Evolutionary conservation across 2,329 filamentous ascomycete genomes (phyloP).

Genomic region (Sporothrix brasiliensis): DNA sequence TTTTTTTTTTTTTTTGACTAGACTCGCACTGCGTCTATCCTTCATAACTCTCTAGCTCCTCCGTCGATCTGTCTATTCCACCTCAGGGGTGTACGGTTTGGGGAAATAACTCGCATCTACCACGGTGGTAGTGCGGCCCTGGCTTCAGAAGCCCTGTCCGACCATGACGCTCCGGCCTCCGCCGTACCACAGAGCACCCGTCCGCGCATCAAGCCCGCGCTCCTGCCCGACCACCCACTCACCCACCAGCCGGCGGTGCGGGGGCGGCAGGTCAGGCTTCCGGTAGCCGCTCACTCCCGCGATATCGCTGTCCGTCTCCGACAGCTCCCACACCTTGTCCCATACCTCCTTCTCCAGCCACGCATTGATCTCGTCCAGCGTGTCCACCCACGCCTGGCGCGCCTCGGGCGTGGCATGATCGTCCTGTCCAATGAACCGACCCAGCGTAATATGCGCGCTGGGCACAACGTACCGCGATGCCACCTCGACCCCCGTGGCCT

Average conservation of each 20-base stretch:
- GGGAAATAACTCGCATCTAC: conserved; percentile 18
- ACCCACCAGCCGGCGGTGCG: conserved; percentile 52
- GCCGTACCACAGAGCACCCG: conserved; percentile 84
- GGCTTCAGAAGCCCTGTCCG: conserved; percentile 61
- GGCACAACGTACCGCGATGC: conserved; percentile 84
- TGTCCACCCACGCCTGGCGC: conserved; percentile 65
- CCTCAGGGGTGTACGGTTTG: conserved; percentile 12
- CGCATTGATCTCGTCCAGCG: conserved; percentile 74
- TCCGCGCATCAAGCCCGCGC: conserved; percentile 73
- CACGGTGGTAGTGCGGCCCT: conserved; percentile 17
- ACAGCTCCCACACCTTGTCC: conserved; percentile 49
- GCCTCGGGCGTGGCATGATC: conserved; percentile 64
- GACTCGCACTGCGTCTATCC: background rate
- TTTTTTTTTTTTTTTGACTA: background rate
- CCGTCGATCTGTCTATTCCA: background rate
- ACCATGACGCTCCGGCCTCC: conserved; percentile 70
- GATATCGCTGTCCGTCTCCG: background rate
- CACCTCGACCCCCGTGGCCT: conserved; percentile 66
- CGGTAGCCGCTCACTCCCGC: background rate
- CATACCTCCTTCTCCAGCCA: conserved; percentile 74
- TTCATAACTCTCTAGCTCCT: background rate
- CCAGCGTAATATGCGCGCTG: conserved; percentile 86
- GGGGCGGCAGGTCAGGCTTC: conserved; percentile 31
- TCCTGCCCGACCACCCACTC: conserved; percentile 91
- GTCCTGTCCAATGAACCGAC: conserved; percentile 70